Conservation (phyloP, 805 yeast species). For the Monosporozyma aquatica region DNA sequence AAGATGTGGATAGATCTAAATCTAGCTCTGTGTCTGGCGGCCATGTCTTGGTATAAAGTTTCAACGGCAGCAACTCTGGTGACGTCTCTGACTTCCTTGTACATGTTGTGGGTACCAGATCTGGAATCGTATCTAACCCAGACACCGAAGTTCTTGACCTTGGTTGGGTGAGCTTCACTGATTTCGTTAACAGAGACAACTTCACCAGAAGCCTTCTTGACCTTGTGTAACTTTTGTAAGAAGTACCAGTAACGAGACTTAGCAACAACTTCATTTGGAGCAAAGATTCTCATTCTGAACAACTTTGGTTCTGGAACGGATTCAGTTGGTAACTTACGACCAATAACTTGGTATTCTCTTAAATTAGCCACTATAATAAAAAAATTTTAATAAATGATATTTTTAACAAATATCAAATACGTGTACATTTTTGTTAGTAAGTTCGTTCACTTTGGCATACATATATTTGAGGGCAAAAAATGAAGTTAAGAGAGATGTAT, state of each 20-base stretch:
- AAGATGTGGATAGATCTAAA: slow-evolving; percentile 98
- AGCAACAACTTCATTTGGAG: slow-evolving; percentile 97
- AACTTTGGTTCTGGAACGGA: slow-evolving; percentile 98
- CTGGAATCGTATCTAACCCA: slow-evolving; percentile 99
- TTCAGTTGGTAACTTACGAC: slow-evolving; percentile 99
- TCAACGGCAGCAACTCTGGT: slow-evolving; percentile 98
- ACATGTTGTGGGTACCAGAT: slow-evolving; percentile 99
- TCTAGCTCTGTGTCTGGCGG: slow-evolving; percentile 99
- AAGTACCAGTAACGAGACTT: slow-evolving; percentile 99
- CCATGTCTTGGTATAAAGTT: slow-evolving; percentile 98
- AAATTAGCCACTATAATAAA: slow-evolving; percentile 72
- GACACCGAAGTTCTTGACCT: slow-evolving; percentile 99
- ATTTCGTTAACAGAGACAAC: slow-evolving; percentile 87
- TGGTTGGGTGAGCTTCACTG: slow-evolving; percentile 93
- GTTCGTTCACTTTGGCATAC: too few relatives aligned
- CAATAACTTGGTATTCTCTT: slow-evolving; percentile 99
- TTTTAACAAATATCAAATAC: background rate
- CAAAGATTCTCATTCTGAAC: slow-evolving; percentile 99
- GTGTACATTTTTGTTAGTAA: background rate
- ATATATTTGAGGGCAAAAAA: too few relatives aligned
- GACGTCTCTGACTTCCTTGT: slow-evolving; percentile 99
- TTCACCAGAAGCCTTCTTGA: slow-evolving; percentile 99
- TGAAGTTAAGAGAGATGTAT: too few relatives aligned
- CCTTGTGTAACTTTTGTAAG: slow-evolving; percentile 98
- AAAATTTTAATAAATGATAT: too few relatives aligned